Base-by-base conservation (phyloP, 768 basidiomycete species). In the Pisolithus microcarpus region DNA sequence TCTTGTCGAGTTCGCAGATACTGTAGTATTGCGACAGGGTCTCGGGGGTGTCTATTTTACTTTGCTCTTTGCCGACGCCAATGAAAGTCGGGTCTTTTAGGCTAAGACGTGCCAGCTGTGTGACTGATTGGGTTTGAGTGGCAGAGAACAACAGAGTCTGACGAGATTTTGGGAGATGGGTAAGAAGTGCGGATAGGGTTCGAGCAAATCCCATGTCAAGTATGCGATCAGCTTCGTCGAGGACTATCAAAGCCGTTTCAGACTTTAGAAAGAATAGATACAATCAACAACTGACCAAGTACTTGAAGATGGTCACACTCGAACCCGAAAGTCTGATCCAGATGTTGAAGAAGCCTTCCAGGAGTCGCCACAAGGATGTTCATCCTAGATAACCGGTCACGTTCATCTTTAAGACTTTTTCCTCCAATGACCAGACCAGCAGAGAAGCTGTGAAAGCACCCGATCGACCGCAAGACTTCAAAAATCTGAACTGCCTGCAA, bases 341-440 rank as follows among this genome's bases (percentile, higher is more conserved):
- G 88, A 66, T 99, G 96, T 60, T 99, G 96, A 42, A 99, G 72
- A 39, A 99, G 73, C 42, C 95, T 79, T 23, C 95, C 95, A 5
- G 95, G 95, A 4, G 95, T 98, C 2, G 95, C 95, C 15, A 99
- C 90, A n/a, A 99, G 79, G 52, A 99, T 96, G 60, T 99, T 99
- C 93, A 98, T 98, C 38, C 90, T 78, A 9, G 85, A 77, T 39
- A 99, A 68, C 7, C 95, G 77, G 19, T 94, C 93, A 36, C 81
- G 75, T 65, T 99, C 95, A 54, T 95, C 93, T 63, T 92, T 93
- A 45, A 97, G 66, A 59, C 84, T 91, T 74, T 97, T 99, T 42
- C 95, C 95, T 6, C 95, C 95, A 39, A 99, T 99, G 16, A 98
- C 85, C 11, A 98, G 72, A 0, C 94, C 95, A 0, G 95, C 95